Evolutionary conservation across 441 rosid genomes (phyloP).

Genomic region (Melastoma candidum): DNA sequence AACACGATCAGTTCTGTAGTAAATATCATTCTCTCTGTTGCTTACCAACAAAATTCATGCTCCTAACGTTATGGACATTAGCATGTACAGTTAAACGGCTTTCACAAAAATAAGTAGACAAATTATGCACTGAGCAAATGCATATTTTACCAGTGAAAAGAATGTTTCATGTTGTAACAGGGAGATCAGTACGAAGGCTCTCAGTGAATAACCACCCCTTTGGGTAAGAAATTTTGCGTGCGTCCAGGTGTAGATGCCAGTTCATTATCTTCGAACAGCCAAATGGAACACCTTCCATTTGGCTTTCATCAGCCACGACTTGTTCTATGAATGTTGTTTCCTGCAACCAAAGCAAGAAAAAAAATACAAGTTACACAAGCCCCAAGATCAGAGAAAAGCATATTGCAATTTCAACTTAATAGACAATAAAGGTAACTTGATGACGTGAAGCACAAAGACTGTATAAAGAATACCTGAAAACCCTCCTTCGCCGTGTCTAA

Average conservation of each 20-base stretch:
- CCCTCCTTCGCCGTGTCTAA: slow-evolving; percentile 85
- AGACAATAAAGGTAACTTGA: no score
- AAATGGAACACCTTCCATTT: slow-evolving; percentile 69
- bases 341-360: slow-evolving; percentile 20
- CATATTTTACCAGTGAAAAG: no score
- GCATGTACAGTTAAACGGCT: no score
- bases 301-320: slow-evolving; percentile 83
- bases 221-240: slow-evolving; percentile 49
- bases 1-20: no score
- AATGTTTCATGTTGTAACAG: slow-evolving; percentile 29
- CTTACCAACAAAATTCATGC: no score
- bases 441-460: neutral
- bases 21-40: no score
- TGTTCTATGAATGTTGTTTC: slow-evolving; percentile 93
- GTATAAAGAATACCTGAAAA: slow-evolving; percentile 44
- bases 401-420: no score
- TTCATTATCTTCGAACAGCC: slow-evolving; percentile 70
- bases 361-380: neutral
- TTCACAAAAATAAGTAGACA: no score
- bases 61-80: no score
- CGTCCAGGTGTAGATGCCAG: slow-evolving; percentile 93
- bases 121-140: no score
- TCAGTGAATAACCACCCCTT: slow-evolving; percentile 63
- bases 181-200: slow-evolving; percentile 49
- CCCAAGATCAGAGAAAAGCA: neutral